Base-by-base conservation (phyloP, 768 basidiomycete species). In the Ramaria rubella region DNA sequence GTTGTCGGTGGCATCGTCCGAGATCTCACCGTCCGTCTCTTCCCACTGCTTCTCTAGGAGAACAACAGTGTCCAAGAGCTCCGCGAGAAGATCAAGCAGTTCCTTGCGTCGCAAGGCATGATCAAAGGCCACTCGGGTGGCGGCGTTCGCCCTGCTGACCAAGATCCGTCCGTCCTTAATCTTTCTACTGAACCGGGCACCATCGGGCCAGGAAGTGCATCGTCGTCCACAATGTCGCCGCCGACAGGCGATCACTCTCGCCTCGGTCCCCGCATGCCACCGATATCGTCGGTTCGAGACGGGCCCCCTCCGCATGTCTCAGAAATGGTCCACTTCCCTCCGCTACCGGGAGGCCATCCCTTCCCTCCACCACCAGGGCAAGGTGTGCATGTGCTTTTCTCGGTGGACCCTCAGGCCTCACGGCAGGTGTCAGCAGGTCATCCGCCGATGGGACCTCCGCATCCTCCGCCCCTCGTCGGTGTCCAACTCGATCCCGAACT, bases 111-210 rank as follows among this genome's bases (percentile, higher is more conserved):
- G 0, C 87, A 90, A 68, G 89, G 89, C 48, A 88, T 90, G 87
- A 90, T 92, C 70, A 91, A 91, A 70, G 90, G 90, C 27, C 88
- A 90, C 64, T 86, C 89, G 19, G 85, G 85, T 55, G 73, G 84
- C 26, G 83, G 81, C 1, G 76, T 85, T 19, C 82, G 84, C 43
- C 69, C 74, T 21, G 64, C 74, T 33, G 84, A 84, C 1, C 78
- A 78, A 17, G 82, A 81, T 31, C 78, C 75, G 14, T 78, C 77
- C 44, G 75, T 84, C 56, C 75, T 88, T 30, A 60, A 44, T 24
- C 51, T 58, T 15, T 58, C 57, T 29, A 45, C 43, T 27, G 57
- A 58, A 33, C 19, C 24, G 14, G 49, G 49, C 24, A 5, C 29
- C 11, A 14, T 36, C 24, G 46, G 17, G 23, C 46, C 46, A 27